A percentile compares a stretch with the other conserved stretches of the same genome.
Evolutionary conservation across 2,329 filamentous ascomycete species (phyloP).

Genomic region (Fusarium liriodendri): DNA sequence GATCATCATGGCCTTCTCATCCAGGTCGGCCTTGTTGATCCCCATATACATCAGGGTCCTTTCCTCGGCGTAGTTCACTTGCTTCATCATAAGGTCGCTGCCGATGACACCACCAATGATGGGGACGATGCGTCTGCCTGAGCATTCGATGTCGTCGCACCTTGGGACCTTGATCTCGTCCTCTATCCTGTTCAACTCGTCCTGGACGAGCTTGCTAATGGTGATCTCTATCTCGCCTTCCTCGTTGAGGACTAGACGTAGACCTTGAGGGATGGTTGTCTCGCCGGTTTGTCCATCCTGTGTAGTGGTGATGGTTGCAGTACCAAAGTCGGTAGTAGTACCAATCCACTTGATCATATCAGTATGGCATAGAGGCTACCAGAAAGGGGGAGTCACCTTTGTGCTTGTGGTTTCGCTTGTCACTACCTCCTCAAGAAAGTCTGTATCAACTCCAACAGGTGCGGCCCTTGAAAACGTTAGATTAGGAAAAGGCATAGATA

Average conservation of each 20-base stretch:
- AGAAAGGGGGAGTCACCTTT: background rate
- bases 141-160: background rate
- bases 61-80: background rate
- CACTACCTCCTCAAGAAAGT: background rate
- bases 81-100: background rate
- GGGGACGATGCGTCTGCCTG: background rate
- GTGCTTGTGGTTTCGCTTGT: background rate
- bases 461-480: background rate
- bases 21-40: background rate
- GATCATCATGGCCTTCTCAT: background rate
- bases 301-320: background rate
- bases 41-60: background rate
- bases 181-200: background rate
- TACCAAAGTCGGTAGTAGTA: background rate
- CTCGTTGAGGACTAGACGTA: background rate
- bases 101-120: background rate
- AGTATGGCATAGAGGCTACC: background rate
- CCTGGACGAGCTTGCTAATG: background rate
- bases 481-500: background rate
- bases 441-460: background rate
- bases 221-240: background rate
- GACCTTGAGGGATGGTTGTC: background rate
- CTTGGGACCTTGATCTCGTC: background rate
- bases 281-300: background rate
- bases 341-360: background rate